phyloP scores from a whole-genome alignment of 768 basidiomycete genomes.

The Auricularia heimuer region DNA sequence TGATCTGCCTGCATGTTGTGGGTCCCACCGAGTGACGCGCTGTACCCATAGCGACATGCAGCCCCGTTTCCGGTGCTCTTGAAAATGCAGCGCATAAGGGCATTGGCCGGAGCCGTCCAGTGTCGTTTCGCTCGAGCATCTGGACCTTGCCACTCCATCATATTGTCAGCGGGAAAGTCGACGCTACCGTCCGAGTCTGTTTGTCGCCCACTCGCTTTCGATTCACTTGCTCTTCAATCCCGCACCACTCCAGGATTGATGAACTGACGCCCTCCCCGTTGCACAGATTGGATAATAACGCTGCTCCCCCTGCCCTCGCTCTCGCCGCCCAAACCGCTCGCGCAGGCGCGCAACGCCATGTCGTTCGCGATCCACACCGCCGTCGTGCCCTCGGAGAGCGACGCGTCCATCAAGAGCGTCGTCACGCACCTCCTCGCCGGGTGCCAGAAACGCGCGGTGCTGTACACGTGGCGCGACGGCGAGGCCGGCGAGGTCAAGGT shows the following conservation, averaged over 20 bases:
- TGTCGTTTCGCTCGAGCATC: too few species aligned
- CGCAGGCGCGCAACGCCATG: constrained; percentile 71
- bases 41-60: too few species aligned
- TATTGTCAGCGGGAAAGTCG: too few species aligned
- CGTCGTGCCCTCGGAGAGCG: constrained; percentile 35
- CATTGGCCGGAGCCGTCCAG: too few species aligned
- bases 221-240: too few species aligned
- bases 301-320: constrained; percentile 70
- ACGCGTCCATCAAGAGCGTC: constrained; percentile 27
- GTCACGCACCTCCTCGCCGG: constrained; percentile 78
- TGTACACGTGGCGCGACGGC: constrained; percentile 83
- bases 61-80: too few species aligned
- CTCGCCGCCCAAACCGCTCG: constrained; percentile 57
- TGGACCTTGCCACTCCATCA: too few species aligned
- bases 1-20: too few species aligned
- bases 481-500: constrained; percentile 67
- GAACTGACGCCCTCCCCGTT: constrained; percentile 1
- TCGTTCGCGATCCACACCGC: constrained; percentile 69
- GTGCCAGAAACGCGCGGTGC: constrained; percentile 72
- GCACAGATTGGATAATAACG: constrained; percentile 58
- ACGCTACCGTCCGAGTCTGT: too few species aligned
- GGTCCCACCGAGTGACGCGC: too few species aligned
- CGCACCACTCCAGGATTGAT: neutral
- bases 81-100: too few species aligned
- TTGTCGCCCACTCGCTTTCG: too few species aligned